Evolutionary conservation across 129 eudicot species (phyloP), one percentile per base, ranked within the genome.

Genomic region (Flaveria trinervia): DNA sequence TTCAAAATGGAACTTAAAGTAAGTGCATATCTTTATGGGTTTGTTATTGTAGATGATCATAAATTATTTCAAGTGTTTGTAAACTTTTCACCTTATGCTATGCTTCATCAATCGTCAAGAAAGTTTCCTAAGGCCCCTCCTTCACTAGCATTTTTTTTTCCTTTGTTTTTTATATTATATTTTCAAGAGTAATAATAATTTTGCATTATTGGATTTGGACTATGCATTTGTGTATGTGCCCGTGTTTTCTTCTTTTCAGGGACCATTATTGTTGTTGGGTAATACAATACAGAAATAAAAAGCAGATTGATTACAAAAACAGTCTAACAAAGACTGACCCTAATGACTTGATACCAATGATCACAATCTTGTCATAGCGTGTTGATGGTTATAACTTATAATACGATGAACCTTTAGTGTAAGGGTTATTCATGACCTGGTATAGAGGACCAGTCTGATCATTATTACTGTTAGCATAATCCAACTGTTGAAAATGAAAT

Each of bases 21-120:
- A 36, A 26, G 62, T 70, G 67, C 57, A 69, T 48, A 48, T 70
- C 70, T 66, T 54, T 59, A 71, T 76, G 72, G 77, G 60, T 81
- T 30, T 77, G 68, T 77, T 41, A 65, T 55, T 77, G 74, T 77
- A 77, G 75, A 43, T 51, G 36, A 50, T 60, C 57, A 36, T 70
- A 55, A 80, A 28, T 64, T 80, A 62, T 65, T 66, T 45, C n/a
- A 57, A 73, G 79, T 59, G 75, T 55, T 73, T 12, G 83, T 59
- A 66, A 33, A 64, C 67, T 61, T 13, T 61, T 61, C 13, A 56
- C 28, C 28, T 56, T 56, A 56, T 56, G 54, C 6, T 17, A 49
- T 13, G 54, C 54, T 13, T 49, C 13, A 3, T 49, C 54, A 49
- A 14, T 49, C 3, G 54, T 14, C 54, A 49, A 49, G 13, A 49